These are phyloP conservation scores for Alternaria atra DNA, from an alignment of 2,329 filamentous ascomycete species.

Conservation along the genomic window DNA sequence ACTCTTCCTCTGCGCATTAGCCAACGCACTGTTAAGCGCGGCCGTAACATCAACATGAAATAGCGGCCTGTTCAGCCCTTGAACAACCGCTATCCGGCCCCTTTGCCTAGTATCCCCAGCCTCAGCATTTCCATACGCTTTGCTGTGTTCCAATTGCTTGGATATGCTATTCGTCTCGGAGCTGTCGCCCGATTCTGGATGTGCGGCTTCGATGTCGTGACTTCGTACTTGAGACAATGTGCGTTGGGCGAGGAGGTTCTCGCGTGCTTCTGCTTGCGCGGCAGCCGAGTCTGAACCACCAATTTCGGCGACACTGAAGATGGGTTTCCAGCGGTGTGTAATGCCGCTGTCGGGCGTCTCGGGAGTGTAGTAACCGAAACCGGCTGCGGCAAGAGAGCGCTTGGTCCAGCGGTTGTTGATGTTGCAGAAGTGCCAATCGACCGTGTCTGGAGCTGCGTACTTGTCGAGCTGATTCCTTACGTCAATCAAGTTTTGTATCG, in stretches of 20 bases:
- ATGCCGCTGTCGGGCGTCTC: slow-evolving; percentile 61
- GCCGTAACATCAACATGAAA: slow-evolving; percentile 95
- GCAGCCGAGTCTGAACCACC: slow-evolving; percentile 78
- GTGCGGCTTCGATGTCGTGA: slow-evolving; percentile 27
- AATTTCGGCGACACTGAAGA: slow-evolving; percentile 92
- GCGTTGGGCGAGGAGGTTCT: slow-evolving; percentile 59
- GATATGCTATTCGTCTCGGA: slow-evolving; percentile 42
- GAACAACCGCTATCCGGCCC: slow-evolving; percentile 67
- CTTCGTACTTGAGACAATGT: slow-evolving; percentile 60
- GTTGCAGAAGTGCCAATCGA: slow-evolving; percentile 94
- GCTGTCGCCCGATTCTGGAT: slow-evolving; percentile 22
- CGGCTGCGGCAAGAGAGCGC: slow-evolving; percentile 85
- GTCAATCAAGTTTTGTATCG: slow-evolving; percentile 91
- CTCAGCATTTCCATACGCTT: slow-evolving; percentile 41
- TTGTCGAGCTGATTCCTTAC: slow-evolving; percentile 93
- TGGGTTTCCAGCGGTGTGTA: slow-evolving; percentile 80
- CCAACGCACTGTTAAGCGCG: slow-evolving; percentile 87
- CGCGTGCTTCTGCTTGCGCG: slow-evolving; percentile 71
- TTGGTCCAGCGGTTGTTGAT: slow-evolving; percentile 97
- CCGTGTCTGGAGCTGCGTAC: slow-evolving; percentile 81
- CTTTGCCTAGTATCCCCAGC: slow-evolving; percentile 47
- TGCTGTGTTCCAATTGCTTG: slow-evolving; percentile 42
- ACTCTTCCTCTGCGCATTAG: slow-evolving; percentile 67
- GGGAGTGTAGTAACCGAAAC: slow-evolving; percentile 82
- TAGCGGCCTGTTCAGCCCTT: slow-evolving; percentile 86